These are phyloP conservation scores for Acer campestre DNA, from an alignment of 345 rosid species.

Conservation along the genomic window DNA sequence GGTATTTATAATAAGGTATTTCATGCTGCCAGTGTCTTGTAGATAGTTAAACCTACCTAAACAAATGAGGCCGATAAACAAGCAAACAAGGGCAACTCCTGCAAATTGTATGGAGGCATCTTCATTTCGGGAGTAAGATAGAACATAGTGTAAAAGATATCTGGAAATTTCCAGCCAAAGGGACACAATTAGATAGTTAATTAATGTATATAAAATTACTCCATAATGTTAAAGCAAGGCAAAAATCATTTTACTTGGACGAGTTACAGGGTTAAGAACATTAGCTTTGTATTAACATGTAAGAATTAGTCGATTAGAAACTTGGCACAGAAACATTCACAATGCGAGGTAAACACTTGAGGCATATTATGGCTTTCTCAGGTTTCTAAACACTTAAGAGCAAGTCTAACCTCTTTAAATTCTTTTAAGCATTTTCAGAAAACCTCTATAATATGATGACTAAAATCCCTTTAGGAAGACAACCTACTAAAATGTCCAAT, in stretches of 20 bases:
- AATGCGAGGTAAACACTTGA: background rate
- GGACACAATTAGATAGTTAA: slow-evolving; percentile 4
- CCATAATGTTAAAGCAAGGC: background rate
- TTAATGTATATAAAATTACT: background rate
- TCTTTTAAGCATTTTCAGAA: background rate
- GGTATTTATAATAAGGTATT: slow-evolving; percentile 9
- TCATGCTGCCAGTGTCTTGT: slow-evolving; percentile 6
- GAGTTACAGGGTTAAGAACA: background rate
- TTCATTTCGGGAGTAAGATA: slow-evolving; percentile 41
- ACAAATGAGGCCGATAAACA: slow-evolving; percentile 67
- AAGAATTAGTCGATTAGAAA: background rate
- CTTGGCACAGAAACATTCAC: slow-evolving; percentile 7
- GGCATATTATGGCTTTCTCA: slow-evolving; percentile 2
- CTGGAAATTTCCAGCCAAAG: slow-evolving; percentile 38
- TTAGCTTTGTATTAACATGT: background rate
- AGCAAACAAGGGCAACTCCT: slow-evolving; percentile 62
- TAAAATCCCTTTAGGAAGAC: background rate
- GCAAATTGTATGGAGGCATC: slow-evolving; percentile 40
- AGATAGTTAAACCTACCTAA: slow-evolving; percentile 53
- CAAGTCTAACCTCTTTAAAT: background rate
- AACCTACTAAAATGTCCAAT: background rate
- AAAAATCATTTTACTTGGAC: background rate
- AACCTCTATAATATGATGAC: background rate
- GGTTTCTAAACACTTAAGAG: background rate
- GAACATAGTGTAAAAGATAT: slow-evolving; percentile 68